Conservation (phyloP, 352 stramenopile genomes). For the Globisporangium radiosum region DNA sequence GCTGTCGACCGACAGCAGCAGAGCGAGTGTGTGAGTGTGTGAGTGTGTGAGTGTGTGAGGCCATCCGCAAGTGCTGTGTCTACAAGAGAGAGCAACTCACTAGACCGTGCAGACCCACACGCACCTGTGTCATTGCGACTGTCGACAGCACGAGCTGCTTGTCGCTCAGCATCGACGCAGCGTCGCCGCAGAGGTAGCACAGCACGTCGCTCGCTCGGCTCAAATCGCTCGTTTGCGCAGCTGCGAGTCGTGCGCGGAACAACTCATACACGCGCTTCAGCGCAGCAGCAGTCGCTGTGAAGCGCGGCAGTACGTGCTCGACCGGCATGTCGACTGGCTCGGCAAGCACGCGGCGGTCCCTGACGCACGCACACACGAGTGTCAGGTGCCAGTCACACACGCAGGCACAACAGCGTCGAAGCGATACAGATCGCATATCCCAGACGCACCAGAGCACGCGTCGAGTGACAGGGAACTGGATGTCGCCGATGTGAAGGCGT, state of each 20-base stretch:
- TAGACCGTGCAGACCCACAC: not conserved
- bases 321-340: constrained; percentile 30
- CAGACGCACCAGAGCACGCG: constrained; percentile 52
- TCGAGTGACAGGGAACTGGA: constrained; percentile 64
- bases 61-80: not conserved
- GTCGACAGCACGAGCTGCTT: constrained; percentile 12
- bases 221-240: not conserved
- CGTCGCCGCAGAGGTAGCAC: constrained; percentile 36
- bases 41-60: not conserved
- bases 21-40: not conserved
- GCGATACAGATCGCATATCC: not conserved
- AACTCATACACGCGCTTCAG: constrained; percentile 47
- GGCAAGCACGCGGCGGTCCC: constrained; percentile 55
- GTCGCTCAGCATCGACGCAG: not conserved
- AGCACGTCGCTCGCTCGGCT: constrained; percentile 12
- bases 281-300: constrained; percentile 30
- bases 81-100: not conserved
- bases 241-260: constrained; percentile 10
- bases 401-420: too few relatives aligned
- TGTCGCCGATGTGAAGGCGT: constrained; percentile 43
- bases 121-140: constrained; percentile 26
- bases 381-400: not conserved
- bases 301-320: constrained; percentile 38
- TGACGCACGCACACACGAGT: constrained; percentile 11
- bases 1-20: constrained; percentile 7